These are phyloP conservation scores for Alternaria atra DNA, from an alignment of 2,329 filamentous ascomycete genomes.

Conservation along the genomic window DNA sequence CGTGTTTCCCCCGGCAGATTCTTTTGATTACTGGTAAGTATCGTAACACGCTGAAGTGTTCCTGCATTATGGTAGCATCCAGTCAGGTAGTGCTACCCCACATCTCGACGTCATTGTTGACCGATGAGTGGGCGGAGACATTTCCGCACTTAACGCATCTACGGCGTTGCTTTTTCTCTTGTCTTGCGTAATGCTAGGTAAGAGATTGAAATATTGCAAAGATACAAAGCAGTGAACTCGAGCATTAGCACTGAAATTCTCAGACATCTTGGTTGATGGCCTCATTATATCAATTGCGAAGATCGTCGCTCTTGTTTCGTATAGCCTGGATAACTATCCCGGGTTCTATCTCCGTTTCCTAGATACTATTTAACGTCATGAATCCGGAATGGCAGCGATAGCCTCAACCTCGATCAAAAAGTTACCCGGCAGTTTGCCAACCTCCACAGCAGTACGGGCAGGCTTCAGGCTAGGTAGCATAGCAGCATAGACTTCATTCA, in stretches of 20 bases:
- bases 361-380: neutral
- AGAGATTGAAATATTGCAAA: neutral
- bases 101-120: neutral
- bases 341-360: neutral
- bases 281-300: neutral
- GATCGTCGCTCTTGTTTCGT: neutral
- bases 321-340: neutral
- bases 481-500: conserved; percentile 45
- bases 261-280: neutral
- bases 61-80: neutral
- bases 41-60: neutral
- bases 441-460: conserved; percentile 42
- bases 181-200: neutral
- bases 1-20: rapidly evolving
- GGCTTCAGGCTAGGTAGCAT: conserved; percentile 44
- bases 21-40: neutral
- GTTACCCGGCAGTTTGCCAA: conserved; percentile 43
- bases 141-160: neutral
- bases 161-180: neutral
- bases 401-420: conserved; percentile 46
- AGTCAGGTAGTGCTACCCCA: neutral
- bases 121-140: neutral
- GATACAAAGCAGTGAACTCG: rapidly evolving
- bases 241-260: neutral
- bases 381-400: conserved; percentile 42